Conservation (phyloP, 768 basidiomycete species). For the Kwoniella dendrophila region DNA sequence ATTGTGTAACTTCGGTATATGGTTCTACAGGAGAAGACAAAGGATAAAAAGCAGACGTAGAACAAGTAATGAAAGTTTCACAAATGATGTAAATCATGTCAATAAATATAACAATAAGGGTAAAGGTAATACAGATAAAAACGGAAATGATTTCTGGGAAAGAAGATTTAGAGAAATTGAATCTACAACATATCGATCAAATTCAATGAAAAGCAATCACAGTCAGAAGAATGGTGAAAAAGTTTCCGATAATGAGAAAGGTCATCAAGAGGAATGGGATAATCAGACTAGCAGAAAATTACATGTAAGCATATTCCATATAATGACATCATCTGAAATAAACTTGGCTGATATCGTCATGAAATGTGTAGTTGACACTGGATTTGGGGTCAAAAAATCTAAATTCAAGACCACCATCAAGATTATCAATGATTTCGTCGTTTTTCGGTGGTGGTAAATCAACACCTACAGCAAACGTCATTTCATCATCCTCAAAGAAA, state of each 20-base stretch:
- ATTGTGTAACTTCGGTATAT: slow-evolving; percentile 3
- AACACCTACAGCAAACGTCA: slow-evolving; percentile 12
- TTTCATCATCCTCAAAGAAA: neutral
- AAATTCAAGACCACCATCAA: slow-evolving; percentile 21
- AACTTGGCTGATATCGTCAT: neutral
- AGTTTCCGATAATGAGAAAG: slow-evolving; percentile 11
- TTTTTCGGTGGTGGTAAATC: slow-evolving; percentile 27
- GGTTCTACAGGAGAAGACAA: slow-evolving; percentile 3
- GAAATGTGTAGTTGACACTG: slow-evolving; percentile 23
- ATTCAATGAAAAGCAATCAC: neutral
- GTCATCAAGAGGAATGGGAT: slow-evolving; percentile 11
- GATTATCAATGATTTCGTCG: slow-evolving; percentile 30
- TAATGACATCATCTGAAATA: neutral
- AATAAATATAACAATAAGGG: neutral
- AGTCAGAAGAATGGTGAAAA: slow-evolving; percentile 5
- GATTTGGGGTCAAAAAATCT: slow-evolving; percentile 28
- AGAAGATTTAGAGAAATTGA: slow-evolving; percentile 37
- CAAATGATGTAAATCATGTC: too few species aligned
- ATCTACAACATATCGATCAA: too few species aligned
- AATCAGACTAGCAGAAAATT: slow-evolving; percentile 18
- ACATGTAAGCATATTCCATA: slow-evolving; percentile 14
- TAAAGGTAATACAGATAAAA: neutral
- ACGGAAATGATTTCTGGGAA: slow-evolving; percentile 37
- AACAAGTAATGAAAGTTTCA: neutral
- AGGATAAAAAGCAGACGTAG: slow-evolving; percentile 14